Conservation (phyloP, 2,329 filamentous ascomycete genomes). For the Cordyceps cicadae region DNA sequence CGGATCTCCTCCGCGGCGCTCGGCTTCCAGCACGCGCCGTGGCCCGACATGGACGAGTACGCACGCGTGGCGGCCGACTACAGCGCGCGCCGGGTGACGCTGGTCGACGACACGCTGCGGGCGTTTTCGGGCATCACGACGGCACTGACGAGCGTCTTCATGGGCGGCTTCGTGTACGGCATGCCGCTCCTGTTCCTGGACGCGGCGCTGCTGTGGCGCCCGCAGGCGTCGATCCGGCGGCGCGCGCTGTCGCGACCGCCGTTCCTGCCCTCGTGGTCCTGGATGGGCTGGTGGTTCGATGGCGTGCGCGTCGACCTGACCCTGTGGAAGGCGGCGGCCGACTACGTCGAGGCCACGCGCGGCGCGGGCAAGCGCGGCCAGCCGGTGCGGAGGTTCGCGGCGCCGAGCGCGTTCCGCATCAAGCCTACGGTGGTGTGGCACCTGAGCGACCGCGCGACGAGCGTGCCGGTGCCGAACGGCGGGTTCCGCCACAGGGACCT, state of each 20-base stretch:
- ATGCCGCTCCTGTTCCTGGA: conserved; percentile 40
- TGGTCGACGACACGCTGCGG: conserved; percentile 33
- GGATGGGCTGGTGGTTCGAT: conserved; percentile 42
- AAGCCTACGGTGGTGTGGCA: conserved; percentile 30
- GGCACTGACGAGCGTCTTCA: conserved; percentile 32
- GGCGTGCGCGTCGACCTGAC: conserved; percentile 33
- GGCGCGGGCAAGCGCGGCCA: conserved; percentile 22
- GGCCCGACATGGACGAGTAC: conserved; percentile 39
- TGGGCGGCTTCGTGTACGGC: conserved; percentile 36
- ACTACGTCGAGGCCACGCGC: conserved; percentile 33
- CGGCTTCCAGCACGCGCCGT: conserved; percentile 32
- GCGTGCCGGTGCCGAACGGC: conserved; percentile 27
- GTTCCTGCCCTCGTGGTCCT: conserved; percentile 37
- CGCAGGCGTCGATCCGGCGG: conserved; percentile 33
- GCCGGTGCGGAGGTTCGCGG: conserved; percentile 27
- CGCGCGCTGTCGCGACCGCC: conserved; percentile 28
- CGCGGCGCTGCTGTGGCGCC: conserved; percentile 36
- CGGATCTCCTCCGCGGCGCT: conserved; percentile 25
- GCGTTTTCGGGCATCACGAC: conserved; percentile 36
- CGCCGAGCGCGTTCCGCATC: conserved; percentile 31
- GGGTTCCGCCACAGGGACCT: conserved; percentile 33
- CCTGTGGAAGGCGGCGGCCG: conserved; percentile 35
- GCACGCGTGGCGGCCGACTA: conserved; percentile 36
- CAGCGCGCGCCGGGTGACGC: conserved; percentile 30
- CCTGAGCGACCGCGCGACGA: conserved; percentile 31